Conservation (phyloP, 1,139 yeast genomes). For the Scheffersomyces illinoinensis region DNA sequence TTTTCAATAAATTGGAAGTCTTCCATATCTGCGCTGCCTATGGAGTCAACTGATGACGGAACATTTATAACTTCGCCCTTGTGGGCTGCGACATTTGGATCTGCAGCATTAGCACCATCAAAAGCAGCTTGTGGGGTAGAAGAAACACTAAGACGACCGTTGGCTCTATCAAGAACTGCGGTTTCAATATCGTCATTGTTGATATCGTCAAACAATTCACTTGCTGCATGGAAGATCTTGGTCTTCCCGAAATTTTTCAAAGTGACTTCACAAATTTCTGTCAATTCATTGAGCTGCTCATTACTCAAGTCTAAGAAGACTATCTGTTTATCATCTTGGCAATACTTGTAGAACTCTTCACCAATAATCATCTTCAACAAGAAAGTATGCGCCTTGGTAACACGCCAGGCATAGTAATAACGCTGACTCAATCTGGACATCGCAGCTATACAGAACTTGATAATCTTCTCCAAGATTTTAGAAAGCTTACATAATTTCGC, state of each 20-base stretch:
- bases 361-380: slow-evolving; percentile 22
- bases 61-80: background rate
- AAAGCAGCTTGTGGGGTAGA: background rate
- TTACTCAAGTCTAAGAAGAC: slow-evolving; percentile 11
- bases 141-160: background rate
- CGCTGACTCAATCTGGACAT: slow-evolving; percentile 33
- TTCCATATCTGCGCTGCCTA: slow-evolving; percentile 8
- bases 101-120: slow-evolving; percentile 2
- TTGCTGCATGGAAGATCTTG: slow-evolving; percentile 8
- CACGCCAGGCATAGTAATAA: slow-evolving; percentile 48
- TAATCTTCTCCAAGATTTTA: slow-evolving; percentile 16
- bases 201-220: slow-evolving; percentile 12
- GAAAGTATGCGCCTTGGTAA: slow-evolving; percentile 36
- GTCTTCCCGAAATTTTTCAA: slow-evolving; percentile 14
- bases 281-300: slow-evolving; percentile 28
- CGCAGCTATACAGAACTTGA: slow-evolving; percentile 23
- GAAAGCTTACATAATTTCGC: slow-evolving; percentile 13
- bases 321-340: slow-evolving; percentile 7
- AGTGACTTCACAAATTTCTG: slow-evolving; percentile 12
- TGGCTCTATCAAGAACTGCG: slow-evolving; percentile 3
- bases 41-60: slow-evolving; percentile 9
- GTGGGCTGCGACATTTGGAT: slow-evolving; percentile 1
- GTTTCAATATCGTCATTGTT: slow-evolving; percentile 10
- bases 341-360: slow-evolving; percentile 32
- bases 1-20: slow-evolving; percentile 25